Evolutionary conservation across 202 grass and related monocot species (phyloP).

Genomic region (Setaria viridis): DNA sequence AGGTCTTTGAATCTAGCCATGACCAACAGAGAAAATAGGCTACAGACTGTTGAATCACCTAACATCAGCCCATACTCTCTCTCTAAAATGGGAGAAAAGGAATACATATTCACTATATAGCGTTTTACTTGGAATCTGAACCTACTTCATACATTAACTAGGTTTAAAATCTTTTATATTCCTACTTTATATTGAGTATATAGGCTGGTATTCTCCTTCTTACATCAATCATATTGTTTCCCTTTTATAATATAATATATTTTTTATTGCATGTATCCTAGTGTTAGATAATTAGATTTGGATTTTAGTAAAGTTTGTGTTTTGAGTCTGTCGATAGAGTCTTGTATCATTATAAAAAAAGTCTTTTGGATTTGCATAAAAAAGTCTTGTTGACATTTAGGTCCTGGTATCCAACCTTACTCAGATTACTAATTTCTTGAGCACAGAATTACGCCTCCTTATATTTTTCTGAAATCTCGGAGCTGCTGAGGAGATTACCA

Average conservation of each 20-base stretch:
- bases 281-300: constrained; percentile 4
- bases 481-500: constrained; percentile 82
- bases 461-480: constrained; percentile 88
- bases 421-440: constrained; percentile 28
- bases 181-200: constrained; percentile 26
- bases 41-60: not conserved
- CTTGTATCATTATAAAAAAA: not conserved
- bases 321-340: constrained; percentile 22
- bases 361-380: not conserved
- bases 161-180: constrained; percentile 12
- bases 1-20: not conserved
- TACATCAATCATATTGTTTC: not conserved
- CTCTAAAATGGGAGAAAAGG: constrained; percentile 12
- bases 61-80: not conserved
- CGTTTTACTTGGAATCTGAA: not conserved
- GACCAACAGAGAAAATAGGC: not conserved
- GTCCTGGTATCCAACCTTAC: constrained; percentile 20
- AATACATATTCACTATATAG: not conserved
- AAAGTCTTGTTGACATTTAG: not conserved
- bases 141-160: not conserved
- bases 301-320: not conserved
- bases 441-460: constrained; percentile 75
- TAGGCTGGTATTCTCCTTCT: not conserved
- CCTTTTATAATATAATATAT: constrained; percentile 4
- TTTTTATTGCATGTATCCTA: constrained; percentile 7